A percentile compares a stretch with the other conserved stretches of the same genome.
These are phyloP conservation scores for Kwoniella sp. DNA, from an alignment of 768 basidiomycete genomes.

Conservation along the genomic window DNA sequence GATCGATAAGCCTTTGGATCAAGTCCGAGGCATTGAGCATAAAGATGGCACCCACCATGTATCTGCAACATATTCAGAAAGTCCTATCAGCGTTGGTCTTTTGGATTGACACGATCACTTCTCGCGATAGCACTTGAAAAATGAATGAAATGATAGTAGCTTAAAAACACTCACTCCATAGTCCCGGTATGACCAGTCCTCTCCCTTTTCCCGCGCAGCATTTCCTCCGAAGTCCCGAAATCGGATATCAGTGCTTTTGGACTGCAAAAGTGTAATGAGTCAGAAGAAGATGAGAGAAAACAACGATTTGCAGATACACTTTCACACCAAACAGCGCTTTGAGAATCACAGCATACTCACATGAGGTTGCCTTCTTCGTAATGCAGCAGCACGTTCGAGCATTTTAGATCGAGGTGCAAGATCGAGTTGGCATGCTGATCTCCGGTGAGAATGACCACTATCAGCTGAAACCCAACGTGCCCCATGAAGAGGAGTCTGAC, in stretches of 20 bases:
- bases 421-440: constrained; percentile 64
- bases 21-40: constrained; percentile 2
- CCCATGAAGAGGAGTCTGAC: background rate
- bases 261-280: constrained; percentile 61
- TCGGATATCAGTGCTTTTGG: constrained; percentile 94
- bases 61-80: constrained; percentile 24
- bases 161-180: constrained; percentile 73
- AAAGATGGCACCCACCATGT: constrained; percentile 36
- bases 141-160: too few relatives aligned
- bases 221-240: constrained; percentile 91
- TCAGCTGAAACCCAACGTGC: too few relatives aligned
- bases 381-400: constrained; percentile 87
- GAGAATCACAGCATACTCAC: constrained; percentile 58
- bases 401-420: constrained; percentile 89
- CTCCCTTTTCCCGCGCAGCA: constrained; percentile 68
- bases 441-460: too few relatives aligned
- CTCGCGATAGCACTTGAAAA: too few relatives aligned
- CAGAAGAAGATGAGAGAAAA: too few relatives aligned
- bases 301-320: too few relatives aligned
- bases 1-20: constrained; percentile 4
- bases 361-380: constrained; percentile 84
- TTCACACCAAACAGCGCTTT: too few relatives aligned
- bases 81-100: too few relatives aligned
- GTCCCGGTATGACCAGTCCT: constrained; percentile 96
- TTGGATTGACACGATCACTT: background rate